Evolutionary conservation across 2,329 filamentous ascomycete genomes (phyloP).

Genomic region (Xylaria sp.): DNA sequence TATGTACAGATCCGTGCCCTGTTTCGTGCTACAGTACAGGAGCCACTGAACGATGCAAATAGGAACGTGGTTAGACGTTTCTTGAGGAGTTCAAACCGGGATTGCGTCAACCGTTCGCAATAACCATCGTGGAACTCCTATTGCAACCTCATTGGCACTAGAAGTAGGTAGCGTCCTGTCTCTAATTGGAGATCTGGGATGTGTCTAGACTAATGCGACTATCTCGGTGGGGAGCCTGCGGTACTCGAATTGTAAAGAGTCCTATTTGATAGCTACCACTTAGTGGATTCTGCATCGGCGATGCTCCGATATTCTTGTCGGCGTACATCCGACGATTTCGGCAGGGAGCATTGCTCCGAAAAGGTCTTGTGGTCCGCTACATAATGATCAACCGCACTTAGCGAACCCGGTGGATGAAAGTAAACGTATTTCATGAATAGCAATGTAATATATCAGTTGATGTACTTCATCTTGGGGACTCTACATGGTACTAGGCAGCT

Average conservation of each 20-base stretch:
- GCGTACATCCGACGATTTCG: background rate
- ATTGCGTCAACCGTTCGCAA: constrained; percentile 14
- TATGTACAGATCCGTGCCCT: background rate
- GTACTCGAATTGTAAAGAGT: constrained; percentile 1
- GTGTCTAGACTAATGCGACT: background rate
- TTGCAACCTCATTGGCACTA: background rate
- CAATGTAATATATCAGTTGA: no score
- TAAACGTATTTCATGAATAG: no score
- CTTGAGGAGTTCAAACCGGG: constrained; percentile 10
- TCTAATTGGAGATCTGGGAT: background rate
- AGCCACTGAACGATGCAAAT: constrained; percentile 3
- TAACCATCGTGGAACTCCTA: background rate
- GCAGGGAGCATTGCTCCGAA: constrained; percentile 3
- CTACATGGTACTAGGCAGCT: no score
- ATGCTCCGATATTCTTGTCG: constrained; percentile 10
- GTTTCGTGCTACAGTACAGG: background rate
- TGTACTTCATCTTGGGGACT: no score
- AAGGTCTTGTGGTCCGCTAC: no score
- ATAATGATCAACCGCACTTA: no score
- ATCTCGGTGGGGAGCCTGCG: background rate
- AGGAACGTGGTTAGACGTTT: constrained; percentile 2
- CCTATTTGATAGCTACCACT: constrained; percentile 1
- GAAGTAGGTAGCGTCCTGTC: background rate
- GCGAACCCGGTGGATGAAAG: no score
- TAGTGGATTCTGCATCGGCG: background rate